Base-by-base conservation (phyloP, 2,329 filamentous ascomycete species). In the Xylaria sp. region DNA sequence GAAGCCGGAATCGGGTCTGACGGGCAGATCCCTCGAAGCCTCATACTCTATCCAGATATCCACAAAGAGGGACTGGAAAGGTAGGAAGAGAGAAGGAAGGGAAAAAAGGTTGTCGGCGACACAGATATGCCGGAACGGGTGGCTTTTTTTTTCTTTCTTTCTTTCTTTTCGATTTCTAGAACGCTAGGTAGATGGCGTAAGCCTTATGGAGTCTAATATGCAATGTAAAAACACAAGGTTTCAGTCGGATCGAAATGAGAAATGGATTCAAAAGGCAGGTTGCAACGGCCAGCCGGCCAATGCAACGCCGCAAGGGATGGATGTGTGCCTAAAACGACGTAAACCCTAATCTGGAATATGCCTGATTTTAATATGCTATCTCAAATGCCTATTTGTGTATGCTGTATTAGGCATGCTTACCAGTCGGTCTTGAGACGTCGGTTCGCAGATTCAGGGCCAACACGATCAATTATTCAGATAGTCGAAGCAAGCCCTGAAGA, bases 261-360 rank as follows among this genome's bases (percentile, higher is more conserved):
- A 56, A 34, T 51, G 39, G 57, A 47, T 57, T 42, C 34, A 50
- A 45, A 32, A 17, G 48, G 48, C 24, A 51, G 48, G 19, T 30
- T 17, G 34, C 34, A 65, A 50, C 14, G 21, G 30, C 36, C 36
- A 32, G 61, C 65, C 27, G 30, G 61, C 30, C 50, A 53, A 30
- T n/a, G 27, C 32, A 27, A 65, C 19, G 48, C 45, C n/a, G 53
- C 45, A 58, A 61, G 27, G 51, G 54, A 58, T 61, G 56, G 54
- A 61, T 61, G 30, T 42, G 47, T 61, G 51, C 47, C 51, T 42
- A 11, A 54, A 34, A n/a, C 53, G 27, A 50, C 39, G 17, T 19
- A 42, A 50, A 50, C 12, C 57, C 56, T 39, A 58, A 50, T 57
- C 45, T 58, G 32, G 39, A 61, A 53, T 47, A 42, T 27, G 30